Base-by-base conservation (phyloP, 441 rosid genomes). In the Sinapis alba region DNA sequence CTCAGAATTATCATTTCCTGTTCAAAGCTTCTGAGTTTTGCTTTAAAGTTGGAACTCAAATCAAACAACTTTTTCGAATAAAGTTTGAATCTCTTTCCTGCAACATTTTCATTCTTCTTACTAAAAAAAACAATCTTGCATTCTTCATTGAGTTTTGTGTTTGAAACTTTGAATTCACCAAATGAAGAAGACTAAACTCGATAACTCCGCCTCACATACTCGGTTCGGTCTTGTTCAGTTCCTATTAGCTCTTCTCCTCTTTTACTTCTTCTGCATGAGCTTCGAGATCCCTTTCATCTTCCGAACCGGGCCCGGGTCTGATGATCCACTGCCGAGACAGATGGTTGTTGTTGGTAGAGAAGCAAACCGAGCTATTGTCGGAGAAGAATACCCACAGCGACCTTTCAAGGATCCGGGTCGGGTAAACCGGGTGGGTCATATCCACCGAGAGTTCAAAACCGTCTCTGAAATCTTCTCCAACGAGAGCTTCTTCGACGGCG, bases 171-270 rank as follows among this genome's bases (percentile, higher is more conserved):
- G 41, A 50, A 9, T 34, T 28, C 38, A 68, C 26, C 34, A 69
- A 90, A 41, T 90, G 94, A 88, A 86, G 83, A 80, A 84, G 77
- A 73, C 75, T 36, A 91, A 88, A 81, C 47, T 84, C 34, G 90
- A 86, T 7, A 41, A 84, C 73, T 47, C 78, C 7, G 13, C 79
- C 24, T 66, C 77, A 9, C 81, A 61, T 62, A 80, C 74, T 75
- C 86, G 92, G 69, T 79, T 88, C 76, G 81, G 85, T 32, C 41
- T 83, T 19, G 50, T 83, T 72, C 84, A 86, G 78, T 74, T 76
- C 58, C 28, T 81, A 50, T 74, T 83, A 62, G 82, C 71, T 71
- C 20, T 84, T 16, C 56, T 84, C 26, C 78, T 84, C 66, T 62
- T 86, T n/a, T 86, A 78, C 68, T 78, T 86, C 41, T 80, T 86